Percentiles rank a stretch among this genome's conserved stretches.
phyloP scores from a whole-genome alignment of 2,329 filamentous ascomycete species.

The Calonectria leucothoes region DNA sequence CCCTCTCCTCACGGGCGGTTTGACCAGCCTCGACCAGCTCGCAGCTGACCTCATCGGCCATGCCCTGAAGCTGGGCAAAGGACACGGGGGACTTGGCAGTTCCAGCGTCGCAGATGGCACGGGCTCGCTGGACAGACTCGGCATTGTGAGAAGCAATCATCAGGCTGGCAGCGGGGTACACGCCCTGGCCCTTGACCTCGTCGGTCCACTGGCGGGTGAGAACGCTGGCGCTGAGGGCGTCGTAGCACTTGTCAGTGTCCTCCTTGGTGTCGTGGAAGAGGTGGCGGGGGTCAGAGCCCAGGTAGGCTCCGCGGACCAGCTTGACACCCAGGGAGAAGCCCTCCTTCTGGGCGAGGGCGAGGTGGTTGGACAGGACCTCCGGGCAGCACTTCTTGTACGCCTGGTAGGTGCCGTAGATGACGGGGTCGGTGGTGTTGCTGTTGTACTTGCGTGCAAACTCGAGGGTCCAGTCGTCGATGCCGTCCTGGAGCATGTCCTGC shows the following conservation, averaged over 20 bases:
- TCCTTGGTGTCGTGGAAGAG: conserved; percentile 79
- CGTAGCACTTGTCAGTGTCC: conserved; percentile 78
- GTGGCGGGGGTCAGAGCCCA: conserved; percentile 75
- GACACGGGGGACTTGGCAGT: conserved; percentile 53
- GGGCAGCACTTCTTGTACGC: conserved; percentile 77
- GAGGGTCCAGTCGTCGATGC: conserved; percentile 85
- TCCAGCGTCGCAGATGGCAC: conserved; percentile 61
- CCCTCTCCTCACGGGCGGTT: conserved; percentile 43
- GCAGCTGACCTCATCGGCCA: conserved; percentile 93
- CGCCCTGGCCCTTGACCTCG: conserved; percentile 48
- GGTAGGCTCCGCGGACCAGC: conserved; percentile 80
- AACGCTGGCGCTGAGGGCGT: conserved; percentile 75
- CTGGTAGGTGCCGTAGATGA: conserved; percentile 86
- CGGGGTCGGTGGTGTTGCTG: conserved; percentile 68
- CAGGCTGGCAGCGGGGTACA: conserved; percentile 70
- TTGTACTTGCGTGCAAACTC: conserved; percentile 84
- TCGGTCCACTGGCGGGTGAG: conserved; percentile 64
- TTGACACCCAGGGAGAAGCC: conserved; percentile 79
- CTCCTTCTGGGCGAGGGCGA: conserved; percentile 67
- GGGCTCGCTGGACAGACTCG: conserved; percentile 72
- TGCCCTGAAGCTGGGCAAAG: conserved; percentile 84
- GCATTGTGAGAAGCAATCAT: conserved; percentile 89
- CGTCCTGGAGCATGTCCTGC: conserved; percentile 80
- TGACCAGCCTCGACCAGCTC: conserved; percentile 60
- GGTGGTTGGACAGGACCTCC: conserved; percentile 67